These are phyloP conservation scores for Ulmus americana DNA, from an alignment of 331 rosid species.

Conservation along the genomic window DNA sequence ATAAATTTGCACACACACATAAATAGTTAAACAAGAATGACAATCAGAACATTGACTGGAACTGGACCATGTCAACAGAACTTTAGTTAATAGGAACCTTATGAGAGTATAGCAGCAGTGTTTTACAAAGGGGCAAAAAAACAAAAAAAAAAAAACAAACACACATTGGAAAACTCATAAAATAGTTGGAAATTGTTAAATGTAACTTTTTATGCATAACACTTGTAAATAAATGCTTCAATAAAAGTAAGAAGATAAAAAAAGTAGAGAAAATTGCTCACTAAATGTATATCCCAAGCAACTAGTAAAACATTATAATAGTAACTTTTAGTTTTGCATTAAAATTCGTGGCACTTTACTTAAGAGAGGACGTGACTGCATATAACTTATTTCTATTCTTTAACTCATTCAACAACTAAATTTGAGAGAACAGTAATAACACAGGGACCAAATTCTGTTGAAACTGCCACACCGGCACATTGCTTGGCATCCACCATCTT, in stretches of 20 bases:
- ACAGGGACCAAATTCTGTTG: neutral
- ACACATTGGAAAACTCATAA: neutral
- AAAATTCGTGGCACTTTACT: neutral
- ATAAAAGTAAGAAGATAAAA: too few species aligned
- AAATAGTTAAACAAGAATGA: neutral
- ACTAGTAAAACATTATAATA: too few species aligned
- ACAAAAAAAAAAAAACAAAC: neutral
- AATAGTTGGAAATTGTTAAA: neutral
- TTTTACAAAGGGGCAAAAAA: neutral
- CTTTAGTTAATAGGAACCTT: conserved; percentile 4
- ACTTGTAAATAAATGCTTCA: neutral
- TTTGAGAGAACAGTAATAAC: neutral
- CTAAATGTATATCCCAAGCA: too few species aligned
- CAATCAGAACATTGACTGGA: neutral
- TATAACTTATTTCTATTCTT: neutral
- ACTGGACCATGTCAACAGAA: neutral
- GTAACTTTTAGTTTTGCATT: too few species aligned
- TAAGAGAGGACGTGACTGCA: neutral
- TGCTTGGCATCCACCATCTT: neutral
- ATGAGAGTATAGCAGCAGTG: conserved; percentile 3
- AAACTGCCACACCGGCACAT: neutral
- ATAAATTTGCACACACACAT: conserved; percentile 12
- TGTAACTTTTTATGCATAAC: neutral
- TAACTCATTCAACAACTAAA: neutral
- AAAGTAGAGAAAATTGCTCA: too few species aligned